These are phyloP conservation scores for Penicillium sp. DNA, from an alignment of 2,329 filamentous ascomycete species.

Conservation along the genomic window DNA sequence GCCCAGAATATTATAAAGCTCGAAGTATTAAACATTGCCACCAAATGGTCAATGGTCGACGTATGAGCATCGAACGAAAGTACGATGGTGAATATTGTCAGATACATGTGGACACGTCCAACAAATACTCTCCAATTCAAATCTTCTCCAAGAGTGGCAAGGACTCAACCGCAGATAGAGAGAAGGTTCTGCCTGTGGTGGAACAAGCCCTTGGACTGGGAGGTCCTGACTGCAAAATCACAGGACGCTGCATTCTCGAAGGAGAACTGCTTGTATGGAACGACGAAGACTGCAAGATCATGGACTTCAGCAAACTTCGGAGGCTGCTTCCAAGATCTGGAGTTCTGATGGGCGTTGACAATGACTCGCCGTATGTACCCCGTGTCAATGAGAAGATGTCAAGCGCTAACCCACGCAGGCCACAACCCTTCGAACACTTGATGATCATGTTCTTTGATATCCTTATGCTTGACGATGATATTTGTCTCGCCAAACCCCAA, in stretches of 20 bases:
- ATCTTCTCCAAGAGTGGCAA: slow-evolving; percentile 94
- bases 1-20: slow-evolving; percentile 65
- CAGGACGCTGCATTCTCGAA: slow-evolving; percentile 72
- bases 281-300: slow-evolving; percentile 63
- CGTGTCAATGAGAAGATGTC: not conserved
- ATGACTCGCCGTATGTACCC: slow-evolving; percentile 65
- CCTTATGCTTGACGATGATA: slow-evolving; percentile 57
- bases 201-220: slow-evolving; percentile 65
- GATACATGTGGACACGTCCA: slow-evolving; percentile 72
- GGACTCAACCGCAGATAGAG: slow-evolving; percentile 75
- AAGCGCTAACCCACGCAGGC: slow-evolving; percentile 31
- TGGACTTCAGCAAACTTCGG: slow-evolving; percentile 79
- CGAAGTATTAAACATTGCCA: slow-evolving; percentile 74
- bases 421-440: slow-evolving; percentile 57
- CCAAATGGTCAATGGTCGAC: slow-evolving; percentile 60
- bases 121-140: slow-evolving; percentile 59
- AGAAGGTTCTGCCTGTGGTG: slow-evolving; percentile 63
- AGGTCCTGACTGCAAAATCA: slow-evolving; percentile 58
- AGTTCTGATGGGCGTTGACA: slow-evolving; percentile 64
- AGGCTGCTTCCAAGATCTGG: slow-evolving; percentile 78
- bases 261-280: slow-evolving; percentile 81
- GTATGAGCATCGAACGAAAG: slow-evolving; percentile 76
- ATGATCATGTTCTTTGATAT: slow-evolving; percentile 65
- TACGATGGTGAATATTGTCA: slow-evolving; percentile 91
- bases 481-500: slow-evolving; percentile 51